Base-by-base conservation (phyloP, 495 filamentous ascomycete species). In the Parathielavia appendiculata region DNA sequence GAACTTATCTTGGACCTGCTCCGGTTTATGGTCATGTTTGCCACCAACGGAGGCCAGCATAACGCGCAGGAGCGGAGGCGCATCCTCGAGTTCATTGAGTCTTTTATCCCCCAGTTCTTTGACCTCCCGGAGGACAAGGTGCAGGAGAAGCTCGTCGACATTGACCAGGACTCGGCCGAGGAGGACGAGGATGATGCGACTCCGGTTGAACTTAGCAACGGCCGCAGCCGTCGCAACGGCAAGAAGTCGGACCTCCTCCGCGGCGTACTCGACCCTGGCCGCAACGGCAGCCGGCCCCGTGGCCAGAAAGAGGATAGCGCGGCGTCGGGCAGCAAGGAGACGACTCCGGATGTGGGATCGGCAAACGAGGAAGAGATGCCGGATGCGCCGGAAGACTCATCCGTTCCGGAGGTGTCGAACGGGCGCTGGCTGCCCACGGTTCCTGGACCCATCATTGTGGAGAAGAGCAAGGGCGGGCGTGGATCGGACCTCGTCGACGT, bases 91-190 rank as follows among this genome's bases (percentile, higher is more conserved):
- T 97, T 97, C 71, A 84, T 97, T 61, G 88, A 90, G 66, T 86
- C 87, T 26, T 96, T 97, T 62, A 83, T 97, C 54, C 85, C 91
- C 0, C 75, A 83, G 1, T 97, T 97, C 78, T 97, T 97, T 62
- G 90, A 88, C 43, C 76, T 97, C 60, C 81, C 92, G 47, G 81
- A 82, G 5, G 85, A 88, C 9, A 81, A 79, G 19, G 89, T 96
- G 57, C 82, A 89, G 57, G 80, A 86, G n/a, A 82, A 83, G 52
- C 83, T 96, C 61, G 82, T 83, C 56, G 87, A 88, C 62, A 81
- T 89, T 30, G 82, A 85, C 23, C 70, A 82, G 61, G 58, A 85
- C 69, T 74, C 82, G 68, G 67, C 79, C 64, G 71, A 86, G 30
- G 87, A 92, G 59, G 91, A 95, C 56, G 77, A 78, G 12, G 86